Evolutionary conservation across 129 eudicot genomes (phyloP).

Genomic region (Artemisia annua): DNA sequence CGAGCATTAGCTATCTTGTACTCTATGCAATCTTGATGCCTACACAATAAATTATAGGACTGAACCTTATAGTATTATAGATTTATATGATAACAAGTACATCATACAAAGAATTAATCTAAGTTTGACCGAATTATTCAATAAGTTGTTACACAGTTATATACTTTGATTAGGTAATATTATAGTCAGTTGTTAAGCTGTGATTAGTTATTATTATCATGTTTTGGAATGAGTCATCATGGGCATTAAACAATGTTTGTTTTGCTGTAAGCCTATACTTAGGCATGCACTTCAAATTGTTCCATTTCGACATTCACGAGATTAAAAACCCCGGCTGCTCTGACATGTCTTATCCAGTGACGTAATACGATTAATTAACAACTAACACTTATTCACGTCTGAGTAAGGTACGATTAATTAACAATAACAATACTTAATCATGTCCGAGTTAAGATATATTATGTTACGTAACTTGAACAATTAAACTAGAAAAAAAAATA

Average conservation of each 20-base stretch:
- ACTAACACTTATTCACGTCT: too few relatives aligned
- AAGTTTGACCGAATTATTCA: not conserved
- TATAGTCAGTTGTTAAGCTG: not conserved
- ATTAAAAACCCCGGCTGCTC: not conserved
- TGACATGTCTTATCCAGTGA: too few relatives aligned
- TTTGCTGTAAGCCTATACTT: slow-evolving; percentile 8
- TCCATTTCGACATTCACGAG: not conserved
- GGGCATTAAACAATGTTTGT: not conserved
- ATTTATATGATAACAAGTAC: not conserved
- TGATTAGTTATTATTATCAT: not conserved
- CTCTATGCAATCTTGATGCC: too few relatives aligned
- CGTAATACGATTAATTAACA: too few relatives aligned
- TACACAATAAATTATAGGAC: too few relatives aligned
- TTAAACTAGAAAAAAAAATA: not conserved
- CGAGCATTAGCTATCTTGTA: too few relatives aligned
- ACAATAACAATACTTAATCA: too few relatives aligned
- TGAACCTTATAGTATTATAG: too few relatives aligned
- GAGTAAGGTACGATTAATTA: too few relatives aligned
- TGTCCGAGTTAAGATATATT: too few relatives aligned
- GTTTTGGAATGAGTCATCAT: not conserved
- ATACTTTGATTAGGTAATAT: not conserved
- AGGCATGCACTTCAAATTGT: not conserved
- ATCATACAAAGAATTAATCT: not conserved
- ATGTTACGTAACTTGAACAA: too few relatives aligned
- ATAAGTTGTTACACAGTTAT: not conserved